Evolutionary conservation across 805 yeast genomes (phyloP).

Genomic region (Millerozyma acaciae): DNA sequence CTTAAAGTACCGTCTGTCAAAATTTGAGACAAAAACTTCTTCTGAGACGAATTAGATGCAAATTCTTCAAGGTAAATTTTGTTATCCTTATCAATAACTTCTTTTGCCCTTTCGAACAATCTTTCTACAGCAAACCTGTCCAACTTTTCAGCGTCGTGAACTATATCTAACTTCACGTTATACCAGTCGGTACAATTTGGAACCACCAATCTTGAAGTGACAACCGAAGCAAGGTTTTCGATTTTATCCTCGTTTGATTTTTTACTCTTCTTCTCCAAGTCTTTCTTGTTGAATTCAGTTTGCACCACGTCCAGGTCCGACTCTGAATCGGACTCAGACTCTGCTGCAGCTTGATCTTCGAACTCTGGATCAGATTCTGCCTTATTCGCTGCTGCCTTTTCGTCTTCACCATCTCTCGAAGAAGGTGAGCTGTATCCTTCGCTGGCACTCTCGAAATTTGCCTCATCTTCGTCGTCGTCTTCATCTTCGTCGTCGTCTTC

Average conservation of each 20-base stretch:
- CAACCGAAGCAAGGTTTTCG: constrained; percentile 45
- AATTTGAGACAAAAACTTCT: constrained; percentile 83
- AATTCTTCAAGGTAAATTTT: constrained; percentile 66
- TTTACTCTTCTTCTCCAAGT: constrained; percentile 7
- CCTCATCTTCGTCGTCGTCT: constrained; percentile 14
- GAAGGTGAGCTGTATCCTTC: constrained; percentile 11
- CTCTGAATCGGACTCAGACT: constrained; percentile 8
- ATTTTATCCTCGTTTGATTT: constrained; percentile 23
- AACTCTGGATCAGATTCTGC: constrained; percentile 6
- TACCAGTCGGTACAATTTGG: constrained; percentile 77
- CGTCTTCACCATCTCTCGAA: constrained; percentile 8
- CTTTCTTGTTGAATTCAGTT: constrained; percentile 17
- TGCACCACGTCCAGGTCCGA: constrained; percentile 16
- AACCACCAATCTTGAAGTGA: constrained; percentile 52
- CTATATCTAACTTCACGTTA: constrained; percentile 40
- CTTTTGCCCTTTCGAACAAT: constrained; percentile 63
- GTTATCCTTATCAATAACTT: constrained; percentile 66
- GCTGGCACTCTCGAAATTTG: not conserved
- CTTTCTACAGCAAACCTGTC: constrained; percentile 56
- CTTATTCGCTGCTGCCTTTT: constrained; percentile 12
- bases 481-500: constrained; percentile 24
- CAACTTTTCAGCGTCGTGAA: constrained; percentile 30
- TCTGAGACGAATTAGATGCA: constrained; percentile 73
- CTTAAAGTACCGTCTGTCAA: constrained; percentile 88
- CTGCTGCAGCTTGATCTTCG: constrained; percentile 12